Evolutionary conservation across 768 basidiomycete genomes (phyloP).

Genomic region (Agaricus sinodeliciosus): DNA sequence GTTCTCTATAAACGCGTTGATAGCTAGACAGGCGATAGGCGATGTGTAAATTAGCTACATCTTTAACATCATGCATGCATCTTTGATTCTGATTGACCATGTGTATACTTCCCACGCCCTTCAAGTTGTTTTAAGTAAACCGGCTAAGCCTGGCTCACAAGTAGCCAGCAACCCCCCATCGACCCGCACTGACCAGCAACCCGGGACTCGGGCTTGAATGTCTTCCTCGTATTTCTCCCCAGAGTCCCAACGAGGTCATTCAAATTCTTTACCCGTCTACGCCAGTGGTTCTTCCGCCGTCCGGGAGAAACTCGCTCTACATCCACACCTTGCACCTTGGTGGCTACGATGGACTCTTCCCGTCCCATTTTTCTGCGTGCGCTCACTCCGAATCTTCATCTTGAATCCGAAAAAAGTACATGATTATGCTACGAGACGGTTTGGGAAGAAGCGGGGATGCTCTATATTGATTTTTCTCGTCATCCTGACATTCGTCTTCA

Average conservation of each 20-base stretch:
- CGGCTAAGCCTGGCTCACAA: neutral
- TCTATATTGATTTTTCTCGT: slow-evolving; percentile 43
- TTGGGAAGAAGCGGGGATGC: slow-evolving; percentile 53
- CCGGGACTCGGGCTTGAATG: slow-evolving; percentile 17
- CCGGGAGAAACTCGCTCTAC: slow-evolving; percentile 48
- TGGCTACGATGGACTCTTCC: slow-evolving; percentile 51
- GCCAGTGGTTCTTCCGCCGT: slow-evolving; percentile 44
- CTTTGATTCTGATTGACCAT: too few relatives aligned
- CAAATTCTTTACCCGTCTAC: slow-evolving; percentile 25
- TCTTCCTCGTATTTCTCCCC: slow-evolving; percentile 41
- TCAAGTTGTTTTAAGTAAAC: neutral
- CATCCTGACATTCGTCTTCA: slow-evolving; percentile 40
- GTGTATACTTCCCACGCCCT: slow-evolving; percentile 6
- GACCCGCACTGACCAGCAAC: neutral
- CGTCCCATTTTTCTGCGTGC: slow-evolving; percentile 52
- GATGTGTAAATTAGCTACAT: neutral
- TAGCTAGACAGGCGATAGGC: neutral
- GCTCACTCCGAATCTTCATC: slow-evolving; percentile 48
- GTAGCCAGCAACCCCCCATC: neutral
- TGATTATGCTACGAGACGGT: slow-evolving; percentile 46
- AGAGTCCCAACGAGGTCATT: slow-evolving; percentile 32
- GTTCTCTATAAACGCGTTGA: slow-evolving; percentile 17
- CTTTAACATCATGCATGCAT: too few relatives aligned
- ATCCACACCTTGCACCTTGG: slow-evolving; percentile 46
- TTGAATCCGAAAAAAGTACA: slow-evolving; percentile 59